Evolutionary conservation across 306 rosid genomes (phyloP).

Genomic region (Prunus mongolica): DNA sequence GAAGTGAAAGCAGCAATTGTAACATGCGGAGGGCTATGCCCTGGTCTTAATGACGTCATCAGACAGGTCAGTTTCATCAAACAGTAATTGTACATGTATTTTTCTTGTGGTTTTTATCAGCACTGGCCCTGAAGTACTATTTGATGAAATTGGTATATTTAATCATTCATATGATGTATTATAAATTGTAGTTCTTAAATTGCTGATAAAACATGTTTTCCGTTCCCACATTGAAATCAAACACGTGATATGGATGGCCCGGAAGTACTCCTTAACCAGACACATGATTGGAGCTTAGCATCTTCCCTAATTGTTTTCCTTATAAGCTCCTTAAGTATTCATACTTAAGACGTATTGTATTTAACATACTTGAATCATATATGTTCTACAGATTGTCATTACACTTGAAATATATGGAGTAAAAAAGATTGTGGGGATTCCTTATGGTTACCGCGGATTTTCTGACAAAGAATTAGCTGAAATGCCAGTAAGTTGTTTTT

Average conservation of each 20-base stretch:
- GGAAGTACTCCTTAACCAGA: background rate
- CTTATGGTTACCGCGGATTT: conserved; percentile 96
- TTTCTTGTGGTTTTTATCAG: background rate
- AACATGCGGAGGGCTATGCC: conserved; percentile 99
- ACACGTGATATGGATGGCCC: too few species aligned
- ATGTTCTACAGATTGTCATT: conserved; percentile 78
- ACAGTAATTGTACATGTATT: background rate
- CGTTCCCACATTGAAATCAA: too few species aligned
- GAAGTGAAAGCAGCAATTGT: conserved; percentile 95
- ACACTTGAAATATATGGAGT: conserved; percentile 98
- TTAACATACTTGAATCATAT: conserved; percentile 13
- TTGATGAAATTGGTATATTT: background rate
- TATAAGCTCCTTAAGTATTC: background rate
- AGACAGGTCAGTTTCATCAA: conserved; percentile 64
- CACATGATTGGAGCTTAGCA: background rate
- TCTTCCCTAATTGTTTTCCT: background rate
- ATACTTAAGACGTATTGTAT: background rate
- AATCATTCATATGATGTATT: background rate
- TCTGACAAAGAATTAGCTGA: conserved; percentile 74
- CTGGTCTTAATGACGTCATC: conserved; percentile 98
- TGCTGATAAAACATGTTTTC: background rate
- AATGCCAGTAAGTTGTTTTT: conserved; percentile 54
- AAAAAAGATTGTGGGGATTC: conserved; percentile 88
- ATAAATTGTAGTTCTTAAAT: background rate
- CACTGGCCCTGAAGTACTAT: background rate